A percentile compares a stretch with the other conserved stretches of the same genome.
Conservation (phyloP, 2,329 filamentous ascomycete genomes). For the Fusarium drepaniforme region DNA sequence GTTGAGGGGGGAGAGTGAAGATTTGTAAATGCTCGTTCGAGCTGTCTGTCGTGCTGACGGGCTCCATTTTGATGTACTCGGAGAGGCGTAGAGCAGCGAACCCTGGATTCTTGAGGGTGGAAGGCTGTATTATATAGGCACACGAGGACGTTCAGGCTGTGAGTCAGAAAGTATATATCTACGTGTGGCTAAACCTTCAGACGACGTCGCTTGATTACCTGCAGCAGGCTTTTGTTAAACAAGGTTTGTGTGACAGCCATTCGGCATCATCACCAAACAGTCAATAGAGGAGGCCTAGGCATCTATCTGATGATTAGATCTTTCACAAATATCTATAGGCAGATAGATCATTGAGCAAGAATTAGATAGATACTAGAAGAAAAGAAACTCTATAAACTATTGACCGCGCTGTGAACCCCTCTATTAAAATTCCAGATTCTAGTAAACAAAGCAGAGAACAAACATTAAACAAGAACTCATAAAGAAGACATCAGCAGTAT, state of each 20-base stretch:
- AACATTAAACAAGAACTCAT: background rate
- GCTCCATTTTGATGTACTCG: background rate
- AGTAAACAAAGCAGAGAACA: background rate
- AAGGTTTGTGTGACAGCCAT: background rate
- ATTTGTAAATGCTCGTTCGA: background rate
- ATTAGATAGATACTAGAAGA: background rate
- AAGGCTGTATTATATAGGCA: background rate
- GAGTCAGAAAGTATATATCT: background rate
- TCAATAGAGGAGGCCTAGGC: background rate
- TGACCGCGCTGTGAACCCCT: background rate
- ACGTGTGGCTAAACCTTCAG: background rate
- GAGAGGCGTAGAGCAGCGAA: background rate
- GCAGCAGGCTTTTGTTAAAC: background rate
- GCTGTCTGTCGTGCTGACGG: background rate
- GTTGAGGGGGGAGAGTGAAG: background rate
- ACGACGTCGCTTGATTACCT: background rate
- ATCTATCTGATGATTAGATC: background rate
- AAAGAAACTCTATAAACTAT: background rate
- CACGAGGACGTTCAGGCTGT: background rate
- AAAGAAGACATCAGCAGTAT: background rate
- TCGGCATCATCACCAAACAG: background rate
- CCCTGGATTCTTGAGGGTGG: background rate
- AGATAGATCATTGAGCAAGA: background rate
- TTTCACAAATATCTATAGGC: background rate
- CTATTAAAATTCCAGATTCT: background rate